These are phyloP conservation scores for Wickerhamiella spandovensis DNA, from an alignment of 805 yeast genomes.

Conservation along the genomic window DNA sequence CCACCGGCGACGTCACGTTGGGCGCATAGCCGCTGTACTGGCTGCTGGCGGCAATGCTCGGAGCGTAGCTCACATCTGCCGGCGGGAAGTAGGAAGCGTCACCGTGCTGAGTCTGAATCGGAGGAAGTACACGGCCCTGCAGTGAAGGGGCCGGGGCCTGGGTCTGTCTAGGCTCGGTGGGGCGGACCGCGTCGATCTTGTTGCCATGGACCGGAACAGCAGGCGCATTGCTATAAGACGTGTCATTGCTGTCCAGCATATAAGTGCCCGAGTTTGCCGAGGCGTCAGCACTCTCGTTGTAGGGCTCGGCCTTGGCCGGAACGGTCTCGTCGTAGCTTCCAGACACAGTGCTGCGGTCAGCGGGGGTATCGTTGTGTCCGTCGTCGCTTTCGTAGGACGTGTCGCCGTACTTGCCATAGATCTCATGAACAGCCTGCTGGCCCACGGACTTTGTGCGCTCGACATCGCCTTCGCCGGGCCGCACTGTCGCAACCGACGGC, in stretches of 20 bases:
- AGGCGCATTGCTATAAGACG: background rate
- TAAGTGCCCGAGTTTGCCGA: background rate
- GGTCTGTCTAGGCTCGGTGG: too few species aligned
- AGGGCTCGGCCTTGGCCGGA: background rate
- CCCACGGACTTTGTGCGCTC: background rate
- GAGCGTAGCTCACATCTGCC: background rate
- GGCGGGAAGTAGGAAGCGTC: background rate
- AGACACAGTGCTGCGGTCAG: background rate
- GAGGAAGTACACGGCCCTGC: background rate
- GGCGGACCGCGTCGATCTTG: too few species aligned
- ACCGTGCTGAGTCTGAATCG: background rate
- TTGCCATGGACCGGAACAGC: too few species aligned
- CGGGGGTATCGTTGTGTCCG: background rate
- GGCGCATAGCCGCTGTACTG: background rate
- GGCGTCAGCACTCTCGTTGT: background rate
- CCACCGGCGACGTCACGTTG: background rate
- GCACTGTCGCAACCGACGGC: background rate
- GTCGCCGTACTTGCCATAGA: background rate
- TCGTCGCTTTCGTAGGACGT: background rate
- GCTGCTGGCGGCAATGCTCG: background rate
- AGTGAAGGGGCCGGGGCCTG: background rate
- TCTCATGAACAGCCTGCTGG: background rate
- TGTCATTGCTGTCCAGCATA: background rate
- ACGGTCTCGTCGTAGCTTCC: background rate
- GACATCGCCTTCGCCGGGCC: background rate